Evolutionary conservation across 169 alveolate genomes (phyloP), one percentile per base, ranked within the genome.

Genomic region (Cryptosporidium xiaoi): DNA sequence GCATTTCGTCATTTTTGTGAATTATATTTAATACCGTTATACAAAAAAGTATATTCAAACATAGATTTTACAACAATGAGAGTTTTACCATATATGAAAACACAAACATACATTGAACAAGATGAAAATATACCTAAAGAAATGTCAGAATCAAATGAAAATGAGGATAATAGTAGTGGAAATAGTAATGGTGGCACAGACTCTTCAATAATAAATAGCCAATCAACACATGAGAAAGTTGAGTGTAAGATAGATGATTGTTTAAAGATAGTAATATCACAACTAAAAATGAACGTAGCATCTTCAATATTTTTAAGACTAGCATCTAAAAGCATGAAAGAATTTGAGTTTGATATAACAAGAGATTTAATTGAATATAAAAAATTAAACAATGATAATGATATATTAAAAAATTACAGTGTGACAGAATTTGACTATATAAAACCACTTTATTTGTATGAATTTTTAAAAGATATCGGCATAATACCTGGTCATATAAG

Each of bases 1-100:
- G 87, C 87, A 55, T 77, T 77, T 44, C 36, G 87, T 40, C 87
- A 77, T 62, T 77, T 77, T 60, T 77, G 87, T 60, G 87, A 77
- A 48, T 62, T 77, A 36, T 71, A 77, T 36, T 46, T 77, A 46
- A 77, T 77, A 60, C 87, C 87, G 13, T 33, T 77, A 36, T 77
- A 77, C 40, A 77, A 44, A 33, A 33, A 62, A 3, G 71, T 77
- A 24, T 77, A 60, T 46, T 58, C 64, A 40, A 50, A 60, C 27
- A 46, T 29, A 8, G 87, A 77, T 60, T 77, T 77, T 27, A 29
- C 87, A 29, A 77, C 53, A 62, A 60, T 77, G 71, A 56, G 51
- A 60, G 56, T 77, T 51, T 46, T 77, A 18, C 77, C 87, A 44
- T 69, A 51, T 69, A 51, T 68, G 8, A 69, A 69, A 55, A 16